Evolutionary conservation across 2,329 filamentous ascomycete genomes (phyloP), one percentile per base, ranked within the genome.

Genomic region (Metarhizium guizhouense): DNA sequence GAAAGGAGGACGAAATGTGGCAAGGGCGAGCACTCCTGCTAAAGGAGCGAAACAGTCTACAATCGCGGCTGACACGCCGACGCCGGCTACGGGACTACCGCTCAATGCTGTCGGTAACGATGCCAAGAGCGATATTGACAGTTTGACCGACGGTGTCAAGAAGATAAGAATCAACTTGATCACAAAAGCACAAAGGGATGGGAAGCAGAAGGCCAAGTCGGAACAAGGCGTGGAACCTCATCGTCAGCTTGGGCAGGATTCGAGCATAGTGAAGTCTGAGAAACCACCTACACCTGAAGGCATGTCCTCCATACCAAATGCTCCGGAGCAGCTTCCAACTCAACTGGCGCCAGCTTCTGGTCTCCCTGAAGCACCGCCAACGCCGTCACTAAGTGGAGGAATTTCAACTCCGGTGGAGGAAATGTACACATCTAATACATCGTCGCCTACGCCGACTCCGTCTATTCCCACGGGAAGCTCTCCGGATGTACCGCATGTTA

Each of bases 101-200:
- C 38, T 53, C n/a, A 40, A 40, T 16, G 42, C 52, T 7, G 59
- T 53, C 2, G 51, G 59, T 32, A 52, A 61, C n/a, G 51, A 59
- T 29, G 45, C 53, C 4, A 60, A 58, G 3, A 70, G 74, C 51
- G 77, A 77, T 51, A 64, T 86, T 40, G 80, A 84, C 54, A 76
- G 70, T 52, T 73, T 86, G 58, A 79, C 81, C 0, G 74, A 72
- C 40, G 78, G 80, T 1, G 80, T 85, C 76, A 84, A 80, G 65
- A 83, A 79, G 65, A 81, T 86, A 56, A 84, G 80, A 64, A 82
- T 86, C 62, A 84, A 80, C 53, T 66, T 85, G 29, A 72, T 84
- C 43, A 83, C 81, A 2, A 76, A 83, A 57, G 74, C 81, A 43
- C 79, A 84, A 62, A 78, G 76, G 61, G 81, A 83, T 52, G 80